A percentile compares a stretch with the other conserved stretches of the same genome.
phyloP scores from a whole-genome alignment of 495 filamentous ascomycete species.

The Stereocaulon alpinum region DNA sequence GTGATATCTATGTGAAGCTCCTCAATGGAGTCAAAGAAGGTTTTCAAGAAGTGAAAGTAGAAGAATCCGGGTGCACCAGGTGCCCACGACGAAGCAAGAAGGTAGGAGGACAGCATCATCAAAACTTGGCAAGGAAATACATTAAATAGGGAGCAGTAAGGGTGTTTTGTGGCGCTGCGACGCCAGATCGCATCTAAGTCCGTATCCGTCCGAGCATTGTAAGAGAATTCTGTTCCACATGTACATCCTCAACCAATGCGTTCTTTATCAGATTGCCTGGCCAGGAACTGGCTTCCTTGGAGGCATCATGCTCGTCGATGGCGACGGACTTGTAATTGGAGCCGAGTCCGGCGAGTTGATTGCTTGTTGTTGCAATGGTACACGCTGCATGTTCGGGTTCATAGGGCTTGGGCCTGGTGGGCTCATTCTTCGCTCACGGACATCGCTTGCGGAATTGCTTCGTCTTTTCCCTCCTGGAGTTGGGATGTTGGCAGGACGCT shows the following conservation, averaged over 20 bases:
- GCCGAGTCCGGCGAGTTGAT: slow-evolving; percentile 24
- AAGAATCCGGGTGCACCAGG: slow-evolving; percentile 7
- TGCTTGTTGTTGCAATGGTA: slow-evolving; percentile 21
- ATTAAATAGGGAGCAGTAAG: slow-evolving; percentile 16
- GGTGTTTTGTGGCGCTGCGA: slow-evolving; percentile 9
- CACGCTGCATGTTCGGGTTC: slow-evolving; percentile 37
- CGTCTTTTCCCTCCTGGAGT: slow-evolving; percentile 36
- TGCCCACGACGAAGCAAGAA: slow-evolving; percentile 3
- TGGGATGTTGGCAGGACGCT: slow-evolving; percentile 34
- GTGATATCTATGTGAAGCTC: slow-evolving; percentile 7
- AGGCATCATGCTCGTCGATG: slow-evolving; percentile 29
- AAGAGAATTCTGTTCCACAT: background rate
- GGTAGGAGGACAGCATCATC: slow-evolving; percentile 5
- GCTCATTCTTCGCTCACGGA: slow-evolving; percentile 36
- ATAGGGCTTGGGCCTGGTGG: slow-evolving; percentile 53
- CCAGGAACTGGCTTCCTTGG: slow-evolving; percentile 34
- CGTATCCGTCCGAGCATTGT: background rate
- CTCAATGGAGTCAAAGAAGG: slow-evolving; percentile 1
- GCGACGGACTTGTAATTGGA: slow-evolving; percentile 22
- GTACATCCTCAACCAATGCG: background rate
- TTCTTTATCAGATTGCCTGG: slow-evolving; percentile 21
- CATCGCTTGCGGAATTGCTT: slow-evolving; percentile 41
- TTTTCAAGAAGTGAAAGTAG: slow-evolving; percentile 11
- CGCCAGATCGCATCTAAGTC: slow-evolving; percentile 4
- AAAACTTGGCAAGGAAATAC: slow-evolving; percentile 7